Conservation (phyloP, 768 basidiomycete genomes). For the Holtermanniella nyarrowii region DNA sequence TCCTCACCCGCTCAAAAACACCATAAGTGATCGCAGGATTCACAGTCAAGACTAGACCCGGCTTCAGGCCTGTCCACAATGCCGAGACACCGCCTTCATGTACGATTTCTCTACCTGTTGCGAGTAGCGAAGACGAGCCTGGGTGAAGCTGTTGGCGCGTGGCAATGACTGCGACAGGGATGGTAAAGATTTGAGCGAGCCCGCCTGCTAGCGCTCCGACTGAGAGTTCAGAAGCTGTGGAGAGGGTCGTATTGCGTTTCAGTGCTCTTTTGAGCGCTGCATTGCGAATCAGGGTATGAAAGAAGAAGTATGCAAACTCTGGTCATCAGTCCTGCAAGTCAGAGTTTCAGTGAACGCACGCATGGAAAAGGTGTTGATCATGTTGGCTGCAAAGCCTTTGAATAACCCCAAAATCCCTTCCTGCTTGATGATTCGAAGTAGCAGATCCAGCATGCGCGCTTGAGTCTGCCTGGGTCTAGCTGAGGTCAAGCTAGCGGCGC, state of each 20-base stretch:
- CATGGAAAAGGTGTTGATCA: constrained; percentile 97
- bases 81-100: constrained; percentile 48
- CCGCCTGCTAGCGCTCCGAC: constrained; percentile 88
- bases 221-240: constrained; percentile 53
- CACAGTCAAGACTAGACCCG: constrained; percentile 85
- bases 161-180: constrained; percentile 94
- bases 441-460: constrained; percentile 52
- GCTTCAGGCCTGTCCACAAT: constrained; percentile 86
- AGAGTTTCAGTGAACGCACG: constrained; percentile 50
- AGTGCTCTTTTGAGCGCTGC: constrained; percentile 10
- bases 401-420: constrained; percentile 79
- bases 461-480: constrained; percentile 31
- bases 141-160: constrained; percentile 85
- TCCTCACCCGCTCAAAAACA: constrained; percentile 82
- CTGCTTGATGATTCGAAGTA: constrained; percentile 61
- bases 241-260: constrained; percentile 11
- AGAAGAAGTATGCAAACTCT: constrained; percentile 99
- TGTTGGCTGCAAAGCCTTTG: constrained; percentile 86
- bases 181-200: constrained; percentile 93
- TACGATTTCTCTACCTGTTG: constrained; percentile 74
- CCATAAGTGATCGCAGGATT: constrained; percentile 99
- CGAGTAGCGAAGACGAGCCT: constrained; percentile 54
- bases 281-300: constrained; percentile 84
- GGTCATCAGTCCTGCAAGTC: constrained; percentile 3
- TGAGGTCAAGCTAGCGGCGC: constrained; percentile 40